Evolutionary conservation across 2,329 filamentous ascomycete genomes (phyloP).

Genomic region (Neofusicoccum sp.): DNA sequence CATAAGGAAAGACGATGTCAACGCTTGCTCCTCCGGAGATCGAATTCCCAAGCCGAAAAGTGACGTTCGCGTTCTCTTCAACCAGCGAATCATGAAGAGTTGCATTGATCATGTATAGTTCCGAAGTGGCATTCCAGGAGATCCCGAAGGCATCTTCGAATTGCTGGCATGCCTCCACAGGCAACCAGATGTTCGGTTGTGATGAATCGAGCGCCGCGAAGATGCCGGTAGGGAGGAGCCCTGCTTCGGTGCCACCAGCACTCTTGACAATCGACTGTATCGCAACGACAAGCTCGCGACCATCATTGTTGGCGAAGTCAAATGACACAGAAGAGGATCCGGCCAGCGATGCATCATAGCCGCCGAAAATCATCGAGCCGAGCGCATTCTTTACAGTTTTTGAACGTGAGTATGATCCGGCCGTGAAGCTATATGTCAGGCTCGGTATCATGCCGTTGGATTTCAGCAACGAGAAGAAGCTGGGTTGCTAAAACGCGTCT

Average conservation of each 20-base stretch:
- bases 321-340: constrained; percentile 32
- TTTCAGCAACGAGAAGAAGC: constrained; percentile 1
- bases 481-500: background rate
- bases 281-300: constrained; percentile 5
- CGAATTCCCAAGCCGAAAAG: background rate
- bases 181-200: constrained; percentile 28
- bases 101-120: constrained; percentile 45
- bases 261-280: constrained; percentile 3
- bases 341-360: constrained; percentile 45
- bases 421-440: constrained; percentile 5
- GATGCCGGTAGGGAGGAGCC: background rate
- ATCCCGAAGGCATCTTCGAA: constrained; percentile 45
- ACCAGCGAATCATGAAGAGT: constrained; percentile 37
- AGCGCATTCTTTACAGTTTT: background rate
- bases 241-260: background rate
- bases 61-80: constrained; percentile 34
- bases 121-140: constrained; percentile 38
- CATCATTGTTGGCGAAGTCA: background rate
- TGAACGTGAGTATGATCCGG: constrained; percentile 1
- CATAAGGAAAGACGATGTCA: constrained; percentile 15
- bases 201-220: constrained; percentile 5
- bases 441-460: background rate
- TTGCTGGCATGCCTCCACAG: constrained; percentile 37
- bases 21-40: background rate
- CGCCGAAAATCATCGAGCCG: constrained; percentile 39